Base-by-base conservation (phyloP, 108 stramenopile genomes). In the Aurantiochytrium sp. region DNA sequence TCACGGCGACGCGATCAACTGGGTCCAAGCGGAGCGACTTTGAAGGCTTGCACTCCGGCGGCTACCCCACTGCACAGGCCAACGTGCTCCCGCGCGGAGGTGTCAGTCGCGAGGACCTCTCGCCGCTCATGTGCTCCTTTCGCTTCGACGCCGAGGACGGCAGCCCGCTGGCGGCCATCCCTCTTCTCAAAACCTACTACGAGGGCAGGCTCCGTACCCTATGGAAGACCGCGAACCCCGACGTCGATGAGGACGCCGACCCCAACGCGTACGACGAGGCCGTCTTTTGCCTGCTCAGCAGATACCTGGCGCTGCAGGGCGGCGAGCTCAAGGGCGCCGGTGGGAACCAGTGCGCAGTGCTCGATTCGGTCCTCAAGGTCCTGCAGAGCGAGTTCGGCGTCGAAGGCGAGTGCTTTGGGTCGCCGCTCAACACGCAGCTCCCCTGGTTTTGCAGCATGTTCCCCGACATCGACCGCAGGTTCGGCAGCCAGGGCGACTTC, bases 381-480 rank as follows among this genome's bases (percentile, higher is more conserved):
- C 91, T 93, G 31, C 65, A 37, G 21, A 12, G 36, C 21, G 69
- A n/a, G 55, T 65, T 90, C 55, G 91, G 89, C 55, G 42, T 12
- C 4, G 27, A 12, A 41, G 86, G 93, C 32, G 94, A 95, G 68
- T 94, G 94, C 88, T 95, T 95, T 87, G 94, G 94, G 2, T 92
- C 92, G 53, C 94, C 94, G 21, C 91, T 95, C 55, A 95, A 95
- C 87, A 89, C 88, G 59, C 88, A 92, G 22, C 94, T 90, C 55
- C 68, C 86, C 22, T 86, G 89, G 21, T 94, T 87, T 73, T 93
- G 90, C 90, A 88, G 85, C 12, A 94, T 94, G 4, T 94, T 94
- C 87, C 89, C 91, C 15, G 91, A 89, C 88, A 86, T 87, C 3
- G 92, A 92, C 52, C 21, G 4, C 21, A 45, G 31, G 3, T 92